Conservation (phyloP, 257 asterid species). For the Primulina tabacum region DNA sequence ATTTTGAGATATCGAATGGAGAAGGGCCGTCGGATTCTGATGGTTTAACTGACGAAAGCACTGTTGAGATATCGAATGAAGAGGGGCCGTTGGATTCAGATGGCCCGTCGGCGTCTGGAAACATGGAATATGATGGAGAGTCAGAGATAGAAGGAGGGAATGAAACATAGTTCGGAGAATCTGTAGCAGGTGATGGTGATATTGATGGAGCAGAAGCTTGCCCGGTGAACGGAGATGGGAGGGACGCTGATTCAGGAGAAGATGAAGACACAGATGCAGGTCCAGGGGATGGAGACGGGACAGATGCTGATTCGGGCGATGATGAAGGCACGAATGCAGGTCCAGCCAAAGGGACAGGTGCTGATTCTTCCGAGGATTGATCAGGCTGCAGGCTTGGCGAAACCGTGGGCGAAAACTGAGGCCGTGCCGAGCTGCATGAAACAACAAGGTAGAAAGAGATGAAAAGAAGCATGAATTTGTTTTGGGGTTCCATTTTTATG, state of each 20-base stretch:
- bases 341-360: constrained; percentile 12
- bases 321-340: neutral
- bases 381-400: constrained; percentile 15
- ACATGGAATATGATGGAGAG: no score
- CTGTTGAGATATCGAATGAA: constrained; percentile 17
- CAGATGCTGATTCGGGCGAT: no score
- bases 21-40: constrained; percentile 4
- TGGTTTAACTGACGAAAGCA: constrained; percentile 2
- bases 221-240: no score
- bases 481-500: constrained; percentile 27
- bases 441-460: constrained; percentile 22
- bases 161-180: no score
- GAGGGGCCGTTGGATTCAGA: neutral
- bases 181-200: no score
- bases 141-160: no score
- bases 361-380: neutral
- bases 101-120: no score
- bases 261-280: no score
- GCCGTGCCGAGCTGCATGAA: constrained; percentile 12
- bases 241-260: no score
- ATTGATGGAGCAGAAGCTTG: no score
- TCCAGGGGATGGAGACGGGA: no score
- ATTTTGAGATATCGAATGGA: constrained; percentile 16
- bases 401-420: constrained; percentile 6
- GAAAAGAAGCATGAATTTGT: constrained; percentile 23